These are phyloP conservation scores for Naegleria lovaniensis DNA, from an alignment of 208 protist genomes.

Conservation along the genomic window DNA sequence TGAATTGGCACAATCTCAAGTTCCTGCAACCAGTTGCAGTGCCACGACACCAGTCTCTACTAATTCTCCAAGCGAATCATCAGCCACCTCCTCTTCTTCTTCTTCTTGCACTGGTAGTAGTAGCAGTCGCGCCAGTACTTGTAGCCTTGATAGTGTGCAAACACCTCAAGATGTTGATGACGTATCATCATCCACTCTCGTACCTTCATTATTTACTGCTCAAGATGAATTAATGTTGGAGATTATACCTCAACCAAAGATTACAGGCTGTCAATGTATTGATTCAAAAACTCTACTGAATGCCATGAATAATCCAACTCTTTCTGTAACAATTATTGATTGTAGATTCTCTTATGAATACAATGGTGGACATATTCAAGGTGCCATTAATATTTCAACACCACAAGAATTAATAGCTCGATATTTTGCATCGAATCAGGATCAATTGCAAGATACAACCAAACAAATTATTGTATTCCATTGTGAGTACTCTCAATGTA, in stretches of 20 bases:
- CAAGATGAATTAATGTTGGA: not conserved
- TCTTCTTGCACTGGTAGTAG: not conserved
- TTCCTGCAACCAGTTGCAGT: too few relatives aligned
- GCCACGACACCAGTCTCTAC: too few relatives aligned
- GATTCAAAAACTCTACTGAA: not conserved
- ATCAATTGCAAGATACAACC: not conserved
- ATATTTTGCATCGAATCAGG: constrained; percentile 6
- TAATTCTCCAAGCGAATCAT: not conserved
- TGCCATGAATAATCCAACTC: not conserved
- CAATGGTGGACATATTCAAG: constrained; percentile 47
- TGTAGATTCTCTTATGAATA: constrained; percentile 53
- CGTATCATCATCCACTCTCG: too few relatives aligned
- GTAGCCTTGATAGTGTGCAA: too few relatives aligned
- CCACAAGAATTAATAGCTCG: constrained; percentile 8
- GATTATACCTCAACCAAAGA: not conserved
- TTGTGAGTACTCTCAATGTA: constrained; percentile 49
- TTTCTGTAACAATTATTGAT: constrained; percentile 38
- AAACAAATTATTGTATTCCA: constrained; percentile 44
- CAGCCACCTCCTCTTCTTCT: not conserved
- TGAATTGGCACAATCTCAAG: too few relatives aligned
- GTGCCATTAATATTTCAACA: constrained; percentile 44
- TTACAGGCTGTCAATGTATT: not conserved
- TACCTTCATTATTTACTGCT: not conserved
- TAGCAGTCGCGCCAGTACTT: too few relatives aligned
- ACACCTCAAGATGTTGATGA: too few relatives aligned